Base-by-base conservation (phyloP, 306 rosid genomes). In the Dalbergia cultrata region DNA sequence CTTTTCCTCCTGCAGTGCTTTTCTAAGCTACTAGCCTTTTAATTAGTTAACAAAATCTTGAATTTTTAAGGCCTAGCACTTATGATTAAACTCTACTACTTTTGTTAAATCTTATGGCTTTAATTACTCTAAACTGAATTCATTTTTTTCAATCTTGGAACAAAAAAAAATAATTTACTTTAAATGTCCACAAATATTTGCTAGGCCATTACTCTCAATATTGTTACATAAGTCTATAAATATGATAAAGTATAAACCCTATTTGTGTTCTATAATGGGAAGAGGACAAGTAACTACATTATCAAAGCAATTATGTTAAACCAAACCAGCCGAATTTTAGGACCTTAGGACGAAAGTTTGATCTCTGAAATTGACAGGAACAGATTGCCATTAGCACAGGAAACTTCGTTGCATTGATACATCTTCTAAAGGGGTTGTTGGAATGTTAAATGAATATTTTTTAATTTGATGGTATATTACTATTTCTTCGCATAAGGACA, bases 291-390 rank as follows among this genome's bases (percentile, higher is more conserved):
- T 14, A 66, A 2, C 13, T 4, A 39, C 31, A 66, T 35, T 39
- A n/a, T 66, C 53, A 65, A 37, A 37, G 7, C 3, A 9, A 65
- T n/a, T 18, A 39, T 49, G n/a, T 33, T 70, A 70, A 49, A 16
- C 7, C 50, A 70, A 49, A 16, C 49, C 76, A 70, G 63, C 62
- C 76, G 63, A 31, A 16, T 26, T 50, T 52, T 70, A 14, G 44
- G 75, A 70, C 75, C 22, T 0, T 7, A 19, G 26, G 14, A 14
- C 10, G 26, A 34, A 26, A 16, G 26, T 31, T 52, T 52, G 49
- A 52, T 52, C 33, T 52, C 49, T 17, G 56, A 67, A 43, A 18
- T 70, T 31, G 76, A 70, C 62, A 33, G 45, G 35, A 70, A 18
- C 59, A 22, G 19, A 14, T 18, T 50, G 47, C 14, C n/a, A 5